Evolutionary conservation across 2,329 filamentous ascomycete genomes (phyloP).

Genomic region (Hypomyces rosellus): DNA sequence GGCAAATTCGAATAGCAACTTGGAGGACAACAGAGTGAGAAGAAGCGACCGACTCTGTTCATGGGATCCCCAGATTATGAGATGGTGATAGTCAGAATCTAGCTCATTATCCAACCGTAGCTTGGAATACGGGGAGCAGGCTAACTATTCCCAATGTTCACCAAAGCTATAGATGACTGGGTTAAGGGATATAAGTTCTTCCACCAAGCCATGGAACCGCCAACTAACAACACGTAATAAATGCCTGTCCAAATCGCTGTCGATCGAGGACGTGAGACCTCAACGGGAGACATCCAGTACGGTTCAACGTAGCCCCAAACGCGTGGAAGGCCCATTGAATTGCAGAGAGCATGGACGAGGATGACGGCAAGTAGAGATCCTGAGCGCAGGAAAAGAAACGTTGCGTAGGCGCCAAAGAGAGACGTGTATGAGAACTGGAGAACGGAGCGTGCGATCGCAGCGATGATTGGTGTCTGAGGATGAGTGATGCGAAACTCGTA

Average conservation of each 20-base stretch:
- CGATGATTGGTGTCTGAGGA: conserved; percentile 57
- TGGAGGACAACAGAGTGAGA: not conserved
- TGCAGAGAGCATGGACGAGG: conserved; percentile 81
- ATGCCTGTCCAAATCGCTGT: conserved; percentile 57
- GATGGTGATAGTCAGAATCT: too few relatives aligned
- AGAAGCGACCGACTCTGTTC: too few relatives aligned
- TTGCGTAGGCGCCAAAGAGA: conserved; percentile 87
- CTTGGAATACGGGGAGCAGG: too few relatives aligned
- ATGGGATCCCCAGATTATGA: too few relatives aligned
- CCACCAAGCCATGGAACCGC: conserved; percentile 67
- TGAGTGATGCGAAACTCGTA: conserved; percentile 87
- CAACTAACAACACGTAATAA: conserved; percentile 73
- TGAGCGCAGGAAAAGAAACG: conserved; percentile 80
- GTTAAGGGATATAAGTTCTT: conserved; percentile 66
- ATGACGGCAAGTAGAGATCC: conserved; percentile 73
- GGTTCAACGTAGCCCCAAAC: conserved; percentile 73
- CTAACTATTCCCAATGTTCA: conserved; percentile 16
- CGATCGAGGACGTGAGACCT: conserved; percentile 17
- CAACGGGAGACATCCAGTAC: conserved; percentile 29
- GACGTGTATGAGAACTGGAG: conserved; percentile 89
- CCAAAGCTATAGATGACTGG: conserved; percentile 33
- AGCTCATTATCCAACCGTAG: too few relatives aligned
- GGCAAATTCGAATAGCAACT: not conserved
- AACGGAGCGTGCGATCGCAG: conserved; percentile 63
- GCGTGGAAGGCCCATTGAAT: conserved; percentile 81